These are phyloP conservation scores for Desmodesmus armatus DNA, from an alignment of 139 green algal genomes.

Conservation along the genomic window DNA sequence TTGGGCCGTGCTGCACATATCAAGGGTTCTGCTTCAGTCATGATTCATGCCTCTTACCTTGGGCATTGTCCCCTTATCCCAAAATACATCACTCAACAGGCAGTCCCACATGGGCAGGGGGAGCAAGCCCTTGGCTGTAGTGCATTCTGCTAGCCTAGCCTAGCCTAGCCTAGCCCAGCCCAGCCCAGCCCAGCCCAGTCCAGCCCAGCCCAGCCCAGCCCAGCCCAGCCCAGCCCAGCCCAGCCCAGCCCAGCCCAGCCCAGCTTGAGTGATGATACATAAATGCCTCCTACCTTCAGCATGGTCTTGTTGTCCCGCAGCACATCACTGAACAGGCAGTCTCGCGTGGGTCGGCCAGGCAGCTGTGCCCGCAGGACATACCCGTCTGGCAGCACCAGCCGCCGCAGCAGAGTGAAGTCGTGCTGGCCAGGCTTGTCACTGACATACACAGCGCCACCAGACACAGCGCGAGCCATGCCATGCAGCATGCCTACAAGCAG, in stretches of 20 bases:
- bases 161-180: too few relatives aligned
- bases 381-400: conserved; percentile 86
- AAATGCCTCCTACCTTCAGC: conserved; percentile 86
- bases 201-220: too few relatives aligned
- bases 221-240: too few relatives aligned
- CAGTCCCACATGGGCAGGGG: conserved; percentile 90
- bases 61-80: conserved; percentile 82
- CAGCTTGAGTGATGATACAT: too few relatives aligned
- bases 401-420: conserved; percentile 80
- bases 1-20: too few relatives aligned
- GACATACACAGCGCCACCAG: conserved; percentile 86
- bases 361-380: conserved; percentile 71
- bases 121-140: too few relatives aligned
- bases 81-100: conserved; percentile 88
- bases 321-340: conserved; percentile 91
- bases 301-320: conserved; percentile 78
- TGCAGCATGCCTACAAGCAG: conserved; percentile 59
- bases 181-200: too few relatives aligned
- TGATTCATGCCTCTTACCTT: conserved; percentile 86
- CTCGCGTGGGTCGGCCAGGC: conserved; percentile 89
- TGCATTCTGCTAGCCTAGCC: too few relatives aligned
- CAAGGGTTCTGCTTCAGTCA: too few relatives aligned
- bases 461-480: conserved; percentile 69
- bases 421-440: conserved; percentile 87
- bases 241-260: too few relatives aligned